Base-by-base conservation (phyloP, 2,329 filamentous ascomycete genomes). In the Simplicillium aogashimaense region DNA sequence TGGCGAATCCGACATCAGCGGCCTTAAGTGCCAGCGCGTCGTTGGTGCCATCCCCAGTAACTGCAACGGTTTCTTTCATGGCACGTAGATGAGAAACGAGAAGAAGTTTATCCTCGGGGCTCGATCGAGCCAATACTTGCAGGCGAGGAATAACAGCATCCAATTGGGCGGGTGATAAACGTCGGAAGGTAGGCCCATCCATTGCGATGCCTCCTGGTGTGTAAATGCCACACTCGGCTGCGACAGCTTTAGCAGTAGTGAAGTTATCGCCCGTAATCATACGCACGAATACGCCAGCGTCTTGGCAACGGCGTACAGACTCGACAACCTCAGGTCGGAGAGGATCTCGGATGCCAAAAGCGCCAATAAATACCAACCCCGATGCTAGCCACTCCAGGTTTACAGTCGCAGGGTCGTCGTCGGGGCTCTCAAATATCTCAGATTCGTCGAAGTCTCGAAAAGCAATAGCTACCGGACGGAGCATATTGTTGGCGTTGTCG, bases 281-380 rank as follows among this genome's bases (percentile, higher is more conserved):
- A 44, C 78, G 74, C 4, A 83, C 76, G 34, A 75, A 74, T 8
- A 84, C 79, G 38, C 78, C 78, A 8, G 80, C 79, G 7, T 70
- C 66, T 45, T 79, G 74, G 38, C 77, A 82, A 40, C 75, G 69
- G 37, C 65, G 64, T 4, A 84, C 78, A 2, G 80, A 77, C 33
- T 80, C 67, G 2, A 71, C 65, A 2, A 83, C 80, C 39, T 76
- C 76, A 1, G 67, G 63, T 35, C 80, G 72, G 3, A 84, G 61
- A n/a, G 79, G 79, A 51, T 84, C 79, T 40, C 80, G 76, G 30
- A 84, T 82, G 50, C 79, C 80, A 46, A 87, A 65, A 9, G 67
- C 57, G 13, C 63, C 64, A 33, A 69, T 51, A 43, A 66, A 66
- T 11, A 64, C 60, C 35, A 67, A 48, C 33, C 52, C 50, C 4